These are phyloP conservation scores for Amphirosellinia nigrospora DNA, from an alignment of 495 filamentous ascomycete species.

Conservation along the genomic window DNA sequence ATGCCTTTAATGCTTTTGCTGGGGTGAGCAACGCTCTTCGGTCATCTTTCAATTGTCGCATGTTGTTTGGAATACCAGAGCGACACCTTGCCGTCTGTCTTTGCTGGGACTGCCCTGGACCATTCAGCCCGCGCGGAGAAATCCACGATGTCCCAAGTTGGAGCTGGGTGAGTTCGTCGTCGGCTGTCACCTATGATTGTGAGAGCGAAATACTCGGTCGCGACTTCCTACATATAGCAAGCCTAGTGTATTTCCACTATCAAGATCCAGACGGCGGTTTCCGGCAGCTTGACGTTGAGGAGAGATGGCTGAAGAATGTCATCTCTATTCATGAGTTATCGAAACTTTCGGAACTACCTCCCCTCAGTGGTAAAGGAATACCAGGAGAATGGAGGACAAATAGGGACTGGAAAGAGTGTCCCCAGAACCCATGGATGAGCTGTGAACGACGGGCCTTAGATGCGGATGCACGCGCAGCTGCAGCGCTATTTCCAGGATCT, in stretches of 20 bases:
- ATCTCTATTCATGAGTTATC: conserved; percentile 14
- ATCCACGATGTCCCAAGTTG: conserved; percentile 25
- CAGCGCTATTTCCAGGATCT: conserved; percentile 18
- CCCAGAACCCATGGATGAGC: conserved; percentile 19
- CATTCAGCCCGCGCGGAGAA: neutral
- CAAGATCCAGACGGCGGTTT: conserved; percentile 1
- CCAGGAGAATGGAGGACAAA: conserved; percentile 22
- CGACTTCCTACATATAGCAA: conserved; percentile 2
- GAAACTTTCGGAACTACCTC: conserved; percentile 12
- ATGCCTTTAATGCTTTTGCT: conserved; percentile 43
- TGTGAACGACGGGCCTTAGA: neutral
- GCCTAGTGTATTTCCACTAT: conserved; percentile 20
- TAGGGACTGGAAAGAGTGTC: conserved; percentile 25
- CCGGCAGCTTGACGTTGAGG: conserved; percentile 9
- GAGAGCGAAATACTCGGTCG: neutral
- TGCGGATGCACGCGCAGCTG: conserved; percentile 1
- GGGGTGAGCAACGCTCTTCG: conserved; percentile 36
- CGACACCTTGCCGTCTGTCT: conserved; percentile 36
- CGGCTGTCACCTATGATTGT: conserved; percentile 11
- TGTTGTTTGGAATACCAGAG: conserved; percentile 38
- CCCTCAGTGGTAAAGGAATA: neutral
- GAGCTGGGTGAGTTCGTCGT: conserved; percentile 27
- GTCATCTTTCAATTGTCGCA: conserved; percentile 20
- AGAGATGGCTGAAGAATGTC: conserved; percentile 20
- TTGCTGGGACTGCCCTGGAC: conserved; percentile 29